Evolutionary conservation across 1,139 yeast species (phyloP), one percentile per base, ranked within the genome.

Genomic region (Pichia sp.): DNA sequence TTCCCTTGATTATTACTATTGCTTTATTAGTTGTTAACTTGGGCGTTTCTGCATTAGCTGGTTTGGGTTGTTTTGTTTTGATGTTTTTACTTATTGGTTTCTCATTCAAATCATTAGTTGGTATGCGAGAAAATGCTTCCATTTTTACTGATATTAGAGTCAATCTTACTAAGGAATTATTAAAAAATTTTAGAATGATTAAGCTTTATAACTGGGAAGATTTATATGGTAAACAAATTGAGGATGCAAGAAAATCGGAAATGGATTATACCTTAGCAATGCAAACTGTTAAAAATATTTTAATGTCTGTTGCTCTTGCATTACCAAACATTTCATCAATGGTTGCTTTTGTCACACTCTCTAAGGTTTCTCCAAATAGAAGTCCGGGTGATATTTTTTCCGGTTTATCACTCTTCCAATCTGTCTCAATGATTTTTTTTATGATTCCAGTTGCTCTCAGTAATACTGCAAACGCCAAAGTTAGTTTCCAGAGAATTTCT

Each of bases 301-400:
- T 72, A 36, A 60, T 65, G 35, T 66, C 76, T 0, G 51, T 65
- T 43, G 69, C 76, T n/a, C 58, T 70, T 57, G 58, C 68, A 6
- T 57, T 73, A 43, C 64, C 77, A 1, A 57, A 64, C 25, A 46
- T 74, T 41, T 60, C 78, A 1, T 68, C 78, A 2, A 65, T 72
- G 74, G 63, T 66, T 10, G 73, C 95, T 0, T 88, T 87, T 55
- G 72, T 86, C 49, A 80, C 79, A 0, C 63, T 83, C 51, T 80
- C 80, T 50, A 78, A 72, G 30, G 63, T 79, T 6, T 50, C 49
- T 64, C 70, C 69, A 21, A 55, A 55, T 13, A 70, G 76, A 49
- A 68, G 70, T 46, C 80, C 94, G 2, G 89, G 87, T 4, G 65
- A 72, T 28, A 77, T 87, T 14, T 88, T 88, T 57, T 74, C 96